These are phyloP conservation scores for Alloascoidea africana DNA, from an alignment of 805 yeast species.

Conservation along the genomic window DNA sequence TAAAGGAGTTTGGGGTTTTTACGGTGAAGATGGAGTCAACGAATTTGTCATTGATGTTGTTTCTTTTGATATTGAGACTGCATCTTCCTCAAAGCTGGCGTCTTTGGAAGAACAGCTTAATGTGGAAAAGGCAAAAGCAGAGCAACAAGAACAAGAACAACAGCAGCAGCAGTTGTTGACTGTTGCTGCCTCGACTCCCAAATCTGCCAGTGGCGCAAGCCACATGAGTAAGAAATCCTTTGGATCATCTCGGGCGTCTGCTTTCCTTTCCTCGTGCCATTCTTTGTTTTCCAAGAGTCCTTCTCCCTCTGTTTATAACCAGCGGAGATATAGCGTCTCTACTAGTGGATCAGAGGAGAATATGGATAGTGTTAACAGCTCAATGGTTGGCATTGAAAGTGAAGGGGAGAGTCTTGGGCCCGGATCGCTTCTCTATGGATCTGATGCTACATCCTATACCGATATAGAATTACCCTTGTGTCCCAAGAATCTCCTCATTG, in stretches of 20 bases:
- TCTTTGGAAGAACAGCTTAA: constrained; percentile 7
- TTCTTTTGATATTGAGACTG: constrained; percentile 5
- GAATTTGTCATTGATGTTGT: constrained; percentile 18
- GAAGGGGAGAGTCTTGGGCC: too few relatives aligned
- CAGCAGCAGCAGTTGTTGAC: constrained; percentile 9
- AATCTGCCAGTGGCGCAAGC: constrained; percentile 2
- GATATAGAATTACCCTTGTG: background rate
- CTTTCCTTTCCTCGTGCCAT: background rate
- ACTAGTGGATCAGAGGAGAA: background rate
- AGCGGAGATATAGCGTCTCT: background rate
- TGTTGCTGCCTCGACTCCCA: constrained; percentile 5
- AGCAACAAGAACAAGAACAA: constrained; percentile 3
- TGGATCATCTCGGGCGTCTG: background rate
- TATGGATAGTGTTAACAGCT: too few relatives aligned
- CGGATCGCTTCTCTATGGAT: too few relatives aligned
- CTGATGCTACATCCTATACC: background rate
- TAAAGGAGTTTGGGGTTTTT: constrained; percentile 25
- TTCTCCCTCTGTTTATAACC: background rate
- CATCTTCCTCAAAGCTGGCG: constrained; percentile 9
- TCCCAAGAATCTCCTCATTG: constrained; percentile 1
- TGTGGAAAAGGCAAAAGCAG: constrained; percentile 6
- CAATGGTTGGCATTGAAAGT: too few relatives aligned
- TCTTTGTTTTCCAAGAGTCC: background rate
- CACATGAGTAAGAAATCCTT: background rate
- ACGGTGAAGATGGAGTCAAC: constrained; percentile 21